These are phyloP conservation scores for Ophiocytium majus DNA, from an alignment of 352 stramenopile species.

Conservation along the genomic window DNA sequence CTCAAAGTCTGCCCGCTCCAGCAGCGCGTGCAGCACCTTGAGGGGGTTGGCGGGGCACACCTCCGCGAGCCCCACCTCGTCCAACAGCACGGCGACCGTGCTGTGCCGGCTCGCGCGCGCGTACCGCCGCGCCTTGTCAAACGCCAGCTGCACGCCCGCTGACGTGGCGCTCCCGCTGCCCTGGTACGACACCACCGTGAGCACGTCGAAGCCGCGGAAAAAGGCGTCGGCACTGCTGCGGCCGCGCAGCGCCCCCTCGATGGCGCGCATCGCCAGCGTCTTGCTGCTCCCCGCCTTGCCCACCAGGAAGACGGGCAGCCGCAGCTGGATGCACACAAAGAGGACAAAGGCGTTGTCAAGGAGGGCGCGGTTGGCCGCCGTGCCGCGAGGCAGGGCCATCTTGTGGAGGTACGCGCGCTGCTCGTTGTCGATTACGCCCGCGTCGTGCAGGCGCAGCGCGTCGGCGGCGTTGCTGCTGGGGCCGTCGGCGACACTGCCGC, in stretches of 20 bases:
- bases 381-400: constrained; percentile 32
- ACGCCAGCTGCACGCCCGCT: constrained; percentile 34
- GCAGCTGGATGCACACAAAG: constrained; percentile 59
- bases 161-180: constrained; percentile 24
- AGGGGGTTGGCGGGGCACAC: constrained; percentile 14
- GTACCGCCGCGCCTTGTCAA: constrained; percentile 31
- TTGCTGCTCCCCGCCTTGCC: constrained; percentile 61
- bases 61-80: constrained; percentile 44
- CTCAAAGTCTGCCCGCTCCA: constrained; percentile 30
- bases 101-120: constrained; percentile 21
- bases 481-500: too few relatives aligned
- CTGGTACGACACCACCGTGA: constrained; percentile 48
- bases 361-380: constrained; percentile 60
- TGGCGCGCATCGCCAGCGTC: constrained; percentile 61
- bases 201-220: constrained; percentile 19
- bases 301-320: constrained; percentile 62
- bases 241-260: constrained; percentile 61
- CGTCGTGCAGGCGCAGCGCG: too few relatives aligned
- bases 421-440: not conserved
- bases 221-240: constrained; percentile 55
- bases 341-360: constrained; percentile 65
- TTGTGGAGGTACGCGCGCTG: not conserved
- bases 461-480: too few relatives aligned
- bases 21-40: constrained; percentile 50
- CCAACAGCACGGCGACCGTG: constrained; percentile 40